Conservation (phyloP, 73 alveolate genomes). For the Paramecium caudatum region DNA sequence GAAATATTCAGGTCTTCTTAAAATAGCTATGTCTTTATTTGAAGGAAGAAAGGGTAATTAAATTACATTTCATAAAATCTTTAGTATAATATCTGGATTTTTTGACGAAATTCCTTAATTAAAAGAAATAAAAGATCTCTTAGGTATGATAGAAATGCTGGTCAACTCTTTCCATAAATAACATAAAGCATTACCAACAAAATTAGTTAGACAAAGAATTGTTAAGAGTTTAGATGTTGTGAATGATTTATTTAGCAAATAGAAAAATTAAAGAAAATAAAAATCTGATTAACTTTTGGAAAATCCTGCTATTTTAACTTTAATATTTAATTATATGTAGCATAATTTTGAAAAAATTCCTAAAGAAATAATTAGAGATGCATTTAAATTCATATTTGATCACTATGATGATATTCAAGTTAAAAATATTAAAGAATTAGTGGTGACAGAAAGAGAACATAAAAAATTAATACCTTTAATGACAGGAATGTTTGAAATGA, state of each 20-base stretch:
- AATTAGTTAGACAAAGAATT: conserved; percentile 34
- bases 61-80: conserved; percentile 47
- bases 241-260: neutral
- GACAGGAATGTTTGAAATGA: conserved; percentile 41
- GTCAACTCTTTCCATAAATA: conserved; percentile 33
- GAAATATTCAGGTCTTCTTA: conserved; percentile 47
- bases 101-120: conserved; percentile 64
- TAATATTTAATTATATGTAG: conserved; percentile 38
- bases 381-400: conserved; percentile 5
- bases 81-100: conserved; percentile 41
- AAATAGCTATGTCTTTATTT: conserved; percentile 50
- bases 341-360: conserved; percentile 65
- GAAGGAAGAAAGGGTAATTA: conserved; percentile 63
- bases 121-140: conserved; percentile 47
- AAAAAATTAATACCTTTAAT: neutral
- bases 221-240: conserved; percentile 5
- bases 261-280: neutral
- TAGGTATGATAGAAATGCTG: conserved; percentile 45
- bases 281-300: no score
- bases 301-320: conserved; percentile 18
- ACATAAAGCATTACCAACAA: conserved; percentile 33
- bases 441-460: neutral
- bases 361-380: conserved; percentile 44
- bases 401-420: neutral
- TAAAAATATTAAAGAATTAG: conserved; percentile 1